phyloP scores from a whole-genome alignment of 2,329 filamentous ascomycete species.

The Penicillium sp. region DNA sequence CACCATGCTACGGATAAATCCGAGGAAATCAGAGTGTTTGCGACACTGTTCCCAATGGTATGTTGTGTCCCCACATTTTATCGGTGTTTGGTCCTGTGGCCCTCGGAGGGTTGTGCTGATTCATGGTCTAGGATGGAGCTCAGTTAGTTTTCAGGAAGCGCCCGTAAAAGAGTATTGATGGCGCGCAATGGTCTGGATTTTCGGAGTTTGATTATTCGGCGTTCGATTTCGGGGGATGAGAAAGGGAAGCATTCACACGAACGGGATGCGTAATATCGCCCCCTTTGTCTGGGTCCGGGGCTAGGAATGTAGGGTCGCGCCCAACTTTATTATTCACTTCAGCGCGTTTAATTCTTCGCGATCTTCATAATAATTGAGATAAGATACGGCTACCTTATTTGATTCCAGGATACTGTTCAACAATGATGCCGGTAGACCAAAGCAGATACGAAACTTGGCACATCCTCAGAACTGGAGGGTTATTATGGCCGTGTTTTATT shows the following conservation, averaged over 20 bases:
- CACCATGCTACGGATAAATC: conserved; percentile 51
- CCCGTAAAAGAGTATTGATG: not conserved
- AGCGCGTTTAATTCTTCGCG: too few species aligned
- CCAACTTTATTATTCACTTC: too few species aligned
- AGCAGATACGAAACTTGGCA: not conserved
- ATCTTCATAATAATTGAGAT: too few species aligned
- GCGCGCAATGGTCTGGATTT: not conserved
- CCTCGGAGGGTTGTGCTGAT: not conserved
- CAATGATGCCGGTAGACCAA: not conserved
- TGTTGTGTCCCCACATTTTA: conserved; percentile 18
- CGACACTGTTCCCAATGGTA: conserved; percentile 52
- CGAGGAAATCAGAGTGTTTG: conserved; percentile 55
- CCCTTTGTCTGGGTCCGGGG: not conserved
- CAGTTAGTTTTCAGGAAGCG: conserved; percentile 2
- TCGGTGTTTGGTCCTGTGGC: not conserved
- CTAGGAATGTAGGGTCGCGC: not conserved
- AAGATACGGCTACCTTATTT: too few species aligned
- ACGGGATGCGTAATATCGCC: not conserved
- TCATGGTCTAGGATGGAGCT: not conserved
- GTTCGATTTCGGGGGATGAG: not conserved
- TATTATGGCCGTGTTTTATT: not conserved
- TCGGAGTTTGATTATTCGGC: not conserved
- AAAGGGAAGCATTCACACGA: not conserved
- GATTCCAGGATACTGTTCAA: too few species aligned
- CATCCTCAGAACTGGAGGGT: too few species aligned